Base-by-base conservation (phyloP, 2,329 filamentous ascomycete genomes). In the Verruconis gallopava region DNA sequence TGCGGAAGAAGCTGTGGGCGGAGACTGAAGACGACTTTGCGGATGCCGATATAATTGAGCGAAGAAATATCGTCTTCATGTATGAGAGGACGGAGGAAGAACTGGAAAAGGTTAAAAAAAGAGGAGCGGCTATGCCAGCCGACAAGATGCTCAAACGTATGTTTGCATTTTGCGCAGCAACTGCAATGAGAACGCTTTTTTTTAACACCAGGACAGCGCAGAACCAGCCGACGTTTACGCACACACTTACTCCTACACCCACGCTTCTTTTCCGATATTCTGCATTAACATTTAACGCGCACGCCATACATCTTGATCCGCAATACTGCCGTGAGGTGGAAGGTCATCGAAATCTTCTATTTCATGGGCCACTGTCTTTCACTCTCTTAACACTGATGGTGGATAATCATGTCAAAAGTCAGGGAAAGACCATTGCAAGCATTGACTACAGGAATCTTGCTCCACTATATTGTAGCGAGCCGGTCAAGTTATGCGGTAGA, bases 251-350 rank as follows among this genome's bases (percentile, higher is more conserved):
- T 0, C 85, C 86, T 1, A 78, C 79, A 2, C 67, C 73, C 2
- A 66, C 72, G 3, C 72, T 95, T 3, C 75, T 98, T 42, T 94
- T 93, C 64, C 77, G 88, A 45, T 96, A 89, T 67, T 91, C 82
- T 15, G 86, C 86, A 0, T 73, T 98, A 22, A 89, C 83, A 2
- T 88, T 85, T 67, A 98, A 98, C 60, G 85, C 85, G 1, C 91
- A 98, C 61, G 69, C 73, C 13, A 95, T 98, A 51, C 91, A 98
- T 62, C 69, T 93, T 17, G 83, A 95, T 58, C 72, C 70, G 1
- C 55, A 69, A 34, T 93, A 85, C 61, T 78, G 77, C 40, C 71
- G 71, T 30, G 65, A 73, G 11, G 65, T 78, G 11, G 91, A 96
- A 59, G 82, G 82, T 9, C 79, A 93, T 56, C 70, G 70, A 4